Percentiles rank a stretch among this genome's conserved stretches.
phyloP scores from a whole-genome alignment of 2,329 filamentous ascomycete genomes.

The Clonostachys rosea region DNA sequence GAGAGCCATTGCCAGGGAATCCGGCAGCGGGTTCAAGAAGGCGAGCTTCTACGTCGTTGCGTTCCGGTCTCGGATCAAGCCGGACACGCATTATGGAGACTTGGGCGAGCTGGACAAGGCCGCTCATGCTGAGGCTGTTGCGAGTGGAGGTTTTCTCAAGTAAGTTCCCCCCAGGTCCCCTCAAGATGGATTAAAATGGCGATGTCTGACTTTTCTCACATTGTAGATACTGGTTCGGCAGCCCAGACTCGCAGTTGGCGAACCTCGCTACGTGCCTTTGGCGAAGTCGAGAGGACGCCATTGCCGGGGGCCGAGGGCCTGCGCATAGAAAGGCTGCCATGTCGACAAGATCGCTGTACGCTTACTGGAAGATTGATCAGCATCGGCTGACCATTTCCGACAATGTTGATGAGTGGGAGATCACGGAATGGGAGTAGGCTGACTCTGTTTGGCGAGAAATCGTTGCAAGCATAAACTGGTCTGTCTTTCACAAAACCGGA shows the following conservation, averaged over 20 bases:
- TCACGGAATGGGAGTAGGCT: too few relatives aligned
- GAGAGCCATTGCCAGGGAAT: slow-evolving; percentile 39
- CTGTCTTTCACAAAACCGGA: too few relatives aligned
- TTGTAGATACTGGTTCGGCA: slow-evolving; percentile 80
- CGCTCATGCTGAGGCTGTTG: slow-evolving; percentile 75
- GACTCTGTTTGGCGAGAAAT: too few relatives aligned
- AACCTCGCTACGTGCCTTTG: slow-evolving; percentile 81
- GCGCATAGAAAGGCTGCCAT: slow-evolving; percentile 63
- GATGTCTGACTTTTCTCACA: slow-evolving; percentile 6
- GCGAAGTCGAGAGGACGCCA: slow-evolving; percentile 55
- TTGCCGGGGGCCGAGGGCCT: slow-evolving; percentile 51
- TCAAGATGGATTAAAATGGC: not conserved
- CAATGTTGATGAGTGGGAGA: too few relatives aligned
- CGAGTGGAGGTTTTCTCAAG: slow-evolving; percentile 79
- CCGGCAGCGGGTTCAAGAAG: slow-evolving; percentile 48
- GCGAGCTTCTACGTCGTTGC: slow-evolving; percentile 78
- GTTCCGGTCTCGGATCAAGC: slow-evolving; percentile 71
- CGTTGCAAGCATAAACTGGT: too few relatives aligned
- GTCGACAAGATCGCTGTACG: slow-evolving; percentile 57
- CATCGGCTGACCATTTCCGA: slow-evolving; percentile 56
- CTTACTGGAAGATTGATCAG: slow-evolving; percentile 67
- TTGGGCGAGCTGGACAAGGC: slow-evolving; percentile 72
- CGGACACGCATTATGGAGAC: slow-evolving; percentile 60
- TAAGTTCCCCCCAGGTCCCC: slow-evolving; percentile 23
- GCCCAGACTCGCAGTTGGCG: slow-evolving; percentile 60